Conservation (phyloP, 208 protist genomes). For the Leishmania mexicana region DNA sequence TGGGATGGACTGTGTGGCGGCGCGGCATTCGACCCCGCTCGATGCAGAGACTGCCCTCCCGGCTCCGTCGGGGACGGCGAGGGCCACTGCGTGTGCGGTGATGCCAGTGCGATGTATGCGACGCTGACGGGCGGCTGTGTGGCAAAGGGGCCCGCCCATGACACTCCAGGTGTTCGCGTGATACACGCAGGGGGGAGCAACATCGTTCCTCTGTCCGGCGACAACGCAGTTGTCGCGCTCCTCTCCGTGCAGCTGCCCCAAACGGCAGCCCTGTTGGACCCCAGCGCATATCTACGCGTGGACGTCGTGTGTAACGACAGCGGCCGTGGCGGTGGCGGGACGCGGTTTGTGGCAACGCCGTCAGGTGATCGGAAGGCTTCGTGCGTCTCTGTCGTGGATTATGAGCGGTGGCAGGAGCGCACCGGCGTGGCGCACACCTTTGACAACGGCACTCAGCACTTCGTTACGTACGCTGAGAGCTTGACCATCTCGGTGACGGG, state of each 20-base stretch:
- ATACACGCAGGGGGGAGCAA: background rate
- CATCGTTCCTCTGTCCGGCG: slow-evolving; percentile 11
- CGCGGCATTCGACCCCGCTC: slow-evolving; percentile 15
- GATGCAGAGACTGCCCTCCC: slow-evolving; percentile 25
- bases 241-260: slow-evolving; percentile 28
- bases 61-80: slow-evolving; percentile 31
- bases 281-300: slow-evolving; percentile 28
- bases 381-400: slow-evolving; percentile 24
- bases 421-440: slow-evolving; percentile 15
- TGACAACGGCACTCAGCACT: slow-evolving; percentile 6
- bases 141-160: slow-evolving; percentile 15
- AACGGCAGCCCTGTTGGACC: slow-evolving; percentile 21
- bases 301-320: slow-evolving; percentile 23
- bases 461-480: slow-evolving; percentile 33
- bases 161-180: slow-evolving; percentile 12
- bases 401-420: slow-evolving; percentile 36
- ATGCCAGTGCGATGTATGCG: slow-evolving; percentile 20
- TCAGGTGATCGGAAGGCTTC: slow-evolving; percentile 9
- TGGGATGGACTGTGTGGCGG: slow-evolving; percentile 32
- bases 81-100: slow-evolving; percentile 37
- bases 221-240: slow-evolving; percentile 18
- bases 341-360: slow-evolving; percentile 23
- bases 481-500: slow-evolving; percentile 23
- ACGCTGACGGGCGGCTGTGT: slow-evolving; percentile 29
- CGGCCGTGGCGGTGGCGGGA: slow-evolving; percentile 23